Evolutionary conservation across 2,329 filamentous ascomycete species (phyloP), one percentile per base, ranked within the genome.

Genomic region (Talaromyces funiculosus): DNA sequence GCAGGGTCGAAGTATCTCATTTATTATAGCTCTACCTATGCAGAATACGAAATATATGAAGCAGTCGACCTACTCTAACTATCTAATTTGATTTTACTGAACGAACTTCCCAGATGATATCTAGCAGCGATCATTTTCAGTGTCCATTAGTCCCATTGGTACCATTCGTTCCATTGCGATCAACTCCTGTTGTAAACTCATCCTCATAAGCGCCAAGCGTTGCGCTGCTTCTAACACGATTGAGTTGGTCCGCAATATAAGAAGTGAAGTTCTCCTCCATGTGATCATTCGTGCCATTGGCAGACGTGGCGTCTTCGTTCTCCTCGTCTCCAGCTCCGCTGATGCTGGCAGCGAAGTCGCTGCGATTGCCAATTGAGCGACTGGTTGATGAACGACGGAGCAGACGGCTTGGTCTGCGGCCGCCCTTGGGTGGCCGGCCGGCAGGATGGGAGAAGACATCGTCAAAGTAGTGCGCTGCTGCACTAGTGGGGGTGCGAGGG

Each of bases 391-490:
- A 92, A 60, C 91, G 86, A 38, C 90, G 87, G 67, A 93, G 80
- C 18, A 80, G 78, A 20, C 74, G 72, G 10, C 56, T 76, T 68
- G 64, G 77, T 69, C 61, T 71, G 61, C 55, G 75, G 29, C 29
- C 4, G 3, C 51, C 33, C 35, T 54, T 54, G 33, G 20, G 7
- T 66, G 68, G 78, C 66, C 77, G 80, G 66, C 59, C 69, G n/a
- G n/a, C n/a, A 62, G 64, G 80, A 37, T 87, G 84, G 57, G 82
- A 82, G 74, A 96, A 89, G 62, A 92, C 85, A 70, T 97, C 93
- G 69, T 97, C 93, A 72, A 97, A 97, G 80, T 97, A 97, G 73
- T 97, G 92, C 7, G 89, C 84, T 76, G 95, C 93, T 42, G 88
- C 91, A 1, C 86, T 84, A 2, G 88, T 86, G 1, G 93, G 92